Evolutionary conservation across 768 basidiomycete genomes (phyloP), one percentile per base, ranked within the genome.

Genomic region (Lactifluus piperatus): DNA sequence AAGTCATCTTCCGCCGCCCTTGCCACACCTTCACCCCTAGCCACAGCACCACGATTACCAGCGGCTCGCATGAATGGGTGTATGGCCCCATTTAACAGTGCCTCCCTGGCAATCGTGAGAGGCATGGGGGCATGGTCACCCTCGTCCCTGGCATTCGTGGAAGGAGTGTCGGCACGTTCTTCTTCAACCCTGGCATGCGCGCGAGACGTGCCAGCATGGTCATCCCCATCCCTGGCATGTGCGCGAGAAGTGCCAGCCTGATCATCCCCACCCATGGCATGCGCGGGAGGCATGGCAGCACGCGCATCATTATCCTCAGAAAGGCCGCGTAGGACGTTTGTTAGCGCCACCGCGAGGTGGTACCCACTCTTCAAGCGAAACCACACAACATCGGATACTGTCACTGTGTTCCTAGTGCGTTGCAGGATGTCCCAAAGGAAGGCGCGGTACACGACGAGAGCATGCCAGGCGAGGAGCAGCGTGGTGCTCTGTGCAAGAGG

Each of bases 391-490:
- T 27, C 22, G 0, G 30, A 8, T 11, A 5, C 8, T 0, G 5
- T 8, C 1, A 13, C 8, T 1, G 29, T 24, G 0, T 0, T 18
- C 2, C 16, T 1, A 11, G 53, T 52, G 13, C 48, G 32, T 5
- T 37, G n/a, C 14, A 0, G 5, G 11, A 55, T 44, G 22, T 51
- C 41, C 16, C 20, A 43, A 43, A 60, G 54, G 48, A 60, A 60
- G 18, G 53, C 1, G 10, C 54, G 58, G 16, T 55, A 60, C 11
- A 48, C 7, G 6, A 60, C 20, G 11, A 60, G 58, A 1, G 58
- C 54, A 18, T 54, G 58, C 53, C 58, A 36, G 10, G 58, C 48
- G 34, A 60, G 34, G 54, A 60, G 27, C 10, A 60, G 34, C 4
- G 2, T 20, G 7, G 54, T 45, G 48, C 58, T 49, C 20, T 37